Conservation (phyloP, 345 rosid species). For the Bretschneidera sinensis region DNA sequence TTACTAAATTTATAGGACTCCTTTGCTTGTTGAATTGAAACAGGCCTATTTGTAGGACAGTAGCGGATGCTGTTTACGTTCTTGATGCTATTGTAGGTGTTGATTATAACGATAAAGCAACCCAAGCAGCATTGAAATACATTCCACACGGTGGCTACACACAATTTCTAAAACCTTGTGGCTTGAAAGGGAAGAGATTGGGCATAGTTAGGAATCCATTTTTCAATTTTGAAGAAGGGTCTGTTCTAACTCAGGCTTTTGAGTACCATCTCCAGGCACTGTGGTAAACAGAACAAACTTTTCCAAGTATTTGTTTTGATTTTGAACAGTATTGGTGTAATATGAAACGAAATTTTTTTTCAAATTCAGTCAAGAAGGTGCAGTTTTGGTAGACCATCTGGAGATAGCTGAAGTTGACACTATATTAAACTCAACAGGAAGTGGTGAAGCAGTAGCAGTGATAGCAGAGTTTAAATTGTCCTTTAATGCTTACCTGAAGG, state of each 20-base stretch:
- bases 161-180: constrained; percentile 41
- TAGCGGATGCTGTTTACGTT: constrained; percentile 51
- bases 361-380: constrained; percentile 43
- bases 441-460: constrained; percentile 35
- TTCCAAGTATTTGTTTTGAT: too few relatives aligned
- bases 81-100: constrained; percentile 58
- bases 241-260: constrained; percentile 20
- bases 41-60: constrained; percentile 62
- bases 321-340: too few relatives aligned
- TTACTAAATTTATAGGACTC: not conserved
- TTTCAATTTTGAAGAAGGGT: constrained; percentile 3
- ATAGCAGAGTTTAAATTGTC: constrained; percentile 54
- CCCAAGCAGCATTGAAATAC: constrained; percentile 30
- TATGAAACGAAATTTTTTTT: too few relatives aligned
- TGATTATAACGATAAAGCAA: constrained; percentile 48
- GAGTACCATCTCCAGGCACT: constrained; percentile 37
- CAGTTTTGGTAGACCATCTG: constrained; percentile 40
- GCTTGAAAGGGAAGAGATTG: constrained; percentile 53
- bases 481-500: constrained; percentile 43
- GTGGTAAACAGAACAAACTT: constrained; percentile 28
- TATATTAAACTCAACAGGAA: constrained; percentile 11
- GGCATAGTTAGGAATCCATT: constrained; percentile 44
- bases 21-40: constrained; percentile 19
- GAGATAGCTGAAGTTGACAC: constrained; percentile 32
- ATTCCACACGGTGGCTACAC: constrained; percentile 55